Conservation (phyloP, 345 rosid genomes). For the Arabidopsis suecica region DNA sequence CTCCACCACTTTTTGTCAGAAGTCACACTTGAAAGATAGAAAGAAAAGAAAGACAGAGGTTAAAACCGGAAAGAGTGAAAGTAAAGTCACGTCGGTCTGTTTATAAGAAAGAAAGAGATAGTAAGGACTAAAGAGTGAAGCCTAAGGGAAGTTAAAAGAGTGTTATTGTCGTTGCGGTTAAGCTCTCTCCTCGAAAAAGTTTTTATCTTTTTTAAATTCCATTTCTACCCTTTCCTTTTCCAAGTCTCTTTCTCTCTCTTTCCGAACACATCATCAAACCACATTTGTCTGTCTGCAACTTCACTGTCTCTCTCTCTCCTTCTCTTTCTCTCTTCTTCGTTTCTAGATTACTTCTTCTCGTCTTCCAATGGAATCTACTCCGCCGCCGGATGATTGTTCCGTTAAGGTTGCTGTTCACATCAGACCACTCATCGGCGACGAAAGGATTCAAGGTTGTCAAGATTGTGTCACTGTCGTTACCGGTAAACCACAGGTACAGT, state of each 20-base stretch:
- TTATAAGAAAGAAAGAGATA: conserved; percentile 5
- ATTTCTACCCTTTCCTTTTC: conserved; percentile 50
- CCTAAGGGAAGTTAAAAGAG: conserved; percentile 69
- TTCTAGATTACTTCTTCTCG: conserved; percentile 25
- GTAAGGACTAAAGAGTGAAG: conserved; percentile 55
- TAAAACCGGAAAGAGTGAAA: conserved; percentile 59
- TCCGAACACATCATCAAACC: conserved; percentile 35
- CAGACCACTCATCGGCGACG: conserved; percentile 96
- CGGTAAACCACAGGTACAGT: conserved; percentile 93
- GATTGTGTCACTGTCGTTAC: conserved; percentile 88
- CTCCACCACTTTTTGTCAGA: conserved; percentile 19
- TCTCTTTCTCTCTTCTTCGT: background rate
- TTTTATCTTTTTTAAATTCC: conserved; percentile 41
- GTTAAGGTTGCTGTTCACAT: conserved; percentile 97
- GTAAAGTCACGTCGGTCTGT: conserved; percentile 49
- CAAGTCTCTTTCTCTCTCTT: conserved; percentile 37
- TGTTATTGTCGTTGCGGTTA: conserved; percentile 65
- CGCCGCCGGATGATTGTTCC: conserved; percentile 77
- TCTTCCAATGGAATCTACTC: conserved; percentile 54
- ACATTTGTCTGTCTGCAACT: conserved; percentile 47
- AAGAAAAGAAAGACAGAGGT: conserved; percentile 31
- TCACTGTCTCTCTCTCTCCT: conserved; percentile 49
- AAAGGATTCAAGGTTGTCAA: conserved; percentile 86
- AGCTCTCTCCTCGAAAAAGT: conserved; percentile 23
- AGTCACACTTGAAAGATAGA: conserved; percentile 4